Base-by-base conservation (phyloP, 768 basidiomycete species). In the Naganishia vaughanmartiniae region DNA sequence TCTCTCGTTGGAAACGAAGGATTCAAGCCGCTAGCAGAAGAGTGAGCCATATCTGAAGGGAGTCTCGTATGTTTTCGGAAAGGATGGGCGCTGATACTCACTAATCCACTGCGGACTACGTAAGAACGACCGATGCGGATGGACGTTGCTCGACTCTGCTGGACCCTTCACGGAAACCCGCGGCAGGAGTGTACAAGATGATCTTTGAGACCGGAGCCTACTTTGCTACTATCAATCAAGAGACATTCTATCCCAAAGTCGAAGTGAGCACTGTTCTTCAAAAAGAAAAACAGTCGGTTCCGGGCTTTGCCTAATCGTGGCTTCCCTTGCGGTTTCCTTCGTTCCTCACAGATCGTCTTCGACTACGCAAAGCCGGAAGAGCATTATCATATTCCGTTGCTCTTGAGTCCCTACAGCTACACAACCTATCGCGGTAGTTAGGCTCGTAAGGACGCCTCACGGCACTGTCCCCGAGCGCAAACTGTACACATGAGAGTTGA, bases 401-500 rank as follows among this genome's bases (percentile, higher is more conserved):
- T 96, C 17, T 89, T 95, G 76, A 94, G 91, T 79, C 92, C 93
- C 5, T 92, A 89, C 81, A 90, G 90, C 4, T 96, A 88, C 79
- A 93, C 93, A 17, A 94, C 93, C 7, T 96, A 95, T 78, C 84
- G 92, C 73, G 93, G 93, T n/a, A 94, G 91, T 68, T 83, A 76
- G 73, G 17, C 14, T 42, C 2, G 2, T 42, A 7, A 42, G 14
- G 6, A 63, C 6, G 66, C 11, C 39, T 15, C 4, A 11, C 26
- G 7, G 9, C n/a, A 28, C 1, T 12, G 53, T 34, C 30, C 1
- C 30, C 7, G 28, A 5, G 19, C 15, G 33, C 31, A 58, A 58
- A 15, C 48, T 51, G 48, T 39, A 39, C 39, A 0, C n/a, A 3
- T 58, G 15, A 19, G 17, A 21, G 31, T 24, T 36, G 34, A 24